These are phyloP conservation scores for Ilyonectria destructans DNA, from an alignment of 2,329 filamentous ascomycete species.

Conservation along the genomic window DNA sequence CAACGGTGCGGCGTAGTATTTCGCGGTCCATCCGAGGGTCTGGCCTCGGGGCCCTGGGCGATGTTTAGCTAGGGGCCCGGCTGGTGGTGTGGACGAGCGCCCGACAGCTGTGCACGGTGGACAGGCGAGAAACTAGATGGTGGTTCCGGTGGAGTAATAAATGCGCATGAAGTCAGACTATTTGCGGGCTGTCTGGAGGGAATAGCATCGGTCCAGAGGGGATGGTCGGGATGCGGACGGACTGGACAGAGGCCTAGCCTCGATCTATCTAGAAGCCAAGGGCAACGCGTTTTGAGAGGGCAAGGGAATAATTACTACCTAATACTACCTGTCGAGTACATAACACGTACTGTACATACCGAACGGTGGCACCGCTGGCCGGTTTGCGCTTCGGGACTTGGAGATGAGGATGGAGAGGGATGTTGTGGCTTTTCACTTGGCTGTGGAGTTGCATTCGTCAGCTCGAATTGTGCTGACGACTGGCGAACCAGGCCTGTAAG, in stretches of 20 bases:
- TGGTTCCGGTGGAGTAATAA: slow-evolving; percentile 9
- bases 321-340: no score
- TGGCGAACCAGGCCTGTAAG: neutral
- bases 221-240: no score
- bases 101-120: neutral
- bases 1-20: slow-evolving; percentile 49
- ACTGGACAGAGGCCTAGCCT: no score
- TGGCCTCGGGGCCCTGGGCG: slow-evolving; percentile 14
- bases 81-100: neutral
- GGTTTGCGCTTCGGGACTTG: neutral
- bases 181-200: slow-evolving; percentile 7
- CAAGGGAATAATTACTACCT: neutral
- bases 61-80: neutral
- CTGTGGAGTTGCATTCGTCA: slow-evolving; percentile 2
- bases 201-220: neutral
- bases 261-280: no score
- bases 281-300: no score
- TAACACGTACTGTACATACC: no score
- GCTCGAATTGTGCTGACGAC: neutral
- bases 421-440: neutral
- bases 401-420: neutral
- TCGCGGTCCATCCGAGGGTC: slow-evolving; percentile 15
- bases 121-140: slow-evolving; percentile 12
- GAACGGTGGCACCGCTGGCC: no score
- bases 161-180: neutral